Evolutionary conservation across 495 filamentous ascomycete species (phyloP), one percentile per base, ranked within the genome.

Genomic region (Podospora pseudopauciseta): DNA sequence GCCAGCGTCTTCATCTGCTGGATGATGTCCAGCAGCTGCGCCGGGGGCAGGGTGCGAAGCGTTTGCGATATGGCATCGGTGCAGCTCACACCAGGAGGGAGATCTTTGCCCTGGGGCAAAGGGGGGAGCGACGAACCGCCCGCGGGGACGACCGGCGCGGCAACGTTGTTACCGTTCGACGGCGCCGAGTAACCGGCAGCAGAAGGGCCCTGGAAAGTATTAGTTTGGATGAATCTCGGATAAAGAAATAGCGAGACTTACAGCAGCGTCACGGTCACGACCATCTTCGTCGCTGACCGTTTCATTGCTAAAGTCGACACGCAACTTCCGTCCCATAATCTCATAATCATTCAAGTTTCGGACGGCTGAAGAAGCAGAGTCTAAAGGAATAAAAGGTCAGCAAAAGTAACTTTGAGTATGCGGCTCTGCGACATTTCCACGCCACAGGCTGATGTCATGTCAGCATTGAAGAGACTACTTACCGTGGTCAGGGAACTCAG

Each of bases 321-420:
- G 88, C 65, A 99, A 85, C 74, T 96, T 96, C 65, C 95, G 88
- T 23, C 92, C 92, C 92, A 97, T 96, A 68, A 97, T 89, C 77
- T 98, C 94, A 83, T 94, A 88, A 76, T 96, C 92, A 81, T 99
- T 96, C 39, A 99, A 84, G 75, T 99, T 99, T 67, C 95, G 90
- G 20, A 98, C 94, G 5, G 95, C 95, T 1, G 93, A 96, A 55
- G 94, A 92, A 20, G 95, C 95, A 6, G 92, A 91, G 73, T 99
- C 95, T 58, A 58, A 58, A 2, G 39, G 56, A n/a, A 55, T 26
- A 54, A 63, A 27, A 59, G 23, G 54, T 60, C 23, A 58, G 23
- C n/a, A 20, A 58, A 58, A 58, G 23, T 9, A 20, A 20, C 20
- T 20, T 49, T 3, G 13, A 49, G 7, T 13, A 16, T 2, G 39